Base-by-base conservation (phyloP, 2,329 filamentous ascomycete species). In the Pseudogymnoascus sp. region DNA sequence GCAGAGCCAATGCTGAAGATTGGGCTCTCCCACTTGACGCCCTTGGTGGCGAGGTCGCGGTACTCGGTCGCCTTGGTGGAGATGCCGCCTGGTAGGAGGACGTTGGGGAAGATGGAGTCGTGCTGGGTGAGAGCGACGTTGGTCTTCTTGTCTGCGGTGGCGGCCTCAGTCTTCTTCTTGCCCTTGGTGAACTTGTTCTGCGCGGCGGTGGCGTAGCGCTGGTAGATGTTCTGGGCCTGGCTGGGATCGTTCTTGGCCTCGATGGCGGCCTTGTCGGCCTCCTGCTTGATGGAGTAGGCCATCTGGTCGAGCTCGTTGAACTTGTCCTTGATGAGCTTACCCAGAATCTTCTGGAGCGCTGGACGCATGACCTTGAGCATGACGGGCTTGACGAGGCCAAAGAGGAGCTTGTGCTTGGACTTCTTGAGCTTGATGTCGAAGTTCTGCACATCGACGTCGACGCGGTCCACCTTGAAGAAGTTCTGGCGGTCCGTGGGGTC, bases 11-110 rank as follows among this genome's bases (percentile, higher is more conserved):
- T 88, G 63, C 85, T 87, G 79, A 99, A 99, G 70, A 99, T 85
- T 8, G 93, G 91, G 64, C 89, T 95, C 80, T 96, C 88, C 94
- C 94, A 99, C 74, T 86, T 87, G 61, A 96, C 89, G 59, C 94
- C 94, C 83, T 94, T 91, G 67, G 79, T 80, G 7, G 93, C 90
- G 62, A 96, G 81, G 20, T 97, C 85, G 77, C 86, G 90, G 82
- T 95, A 97, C 75, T 96, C 91, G 22, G 90, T 95, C 8, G 93
- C 92, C 83, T 96, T 97, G 77, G 85, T 87, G 68, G 89, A 94
- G 73, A 97, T 93, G 61, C 91, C 92, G 33, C 89, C 89, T 25
- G 92, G 91, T 5, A 99, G 81, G 62, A 86, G 82, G 71, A 99
- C 87, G 71, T 93, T 80, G 70, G 90, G 88, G 86, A 99, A 96